Conservation (phyloP, 2,329 filamentous ascomycete genomes). For the Onygena corvina region DNA sequence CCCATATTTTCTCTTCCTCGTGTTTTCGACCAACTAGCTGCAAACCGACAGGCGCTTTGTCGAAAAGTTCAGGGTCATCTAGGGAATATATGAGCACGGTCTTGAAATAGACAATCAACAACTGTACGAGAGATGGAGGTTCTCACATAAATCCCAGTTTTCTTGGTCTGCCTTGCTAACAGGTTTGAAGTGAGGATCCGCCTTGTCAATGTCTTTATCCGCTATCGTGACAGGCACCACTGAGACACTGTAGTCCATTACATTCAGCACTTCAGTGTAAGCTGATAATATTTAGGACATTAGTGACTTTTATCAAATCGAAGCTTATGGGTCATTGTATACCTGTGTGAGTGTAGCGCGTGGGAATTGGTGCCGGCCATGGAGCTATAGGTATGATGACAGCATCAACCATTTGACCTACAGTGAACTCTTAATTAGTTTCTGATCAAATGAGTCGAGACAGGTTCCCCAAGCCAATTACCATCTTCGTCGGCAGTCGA, state of each 20-base stretch:
- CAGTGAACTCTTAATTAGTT: constrained; percentile 26
- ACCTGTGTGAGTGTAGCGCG: constrained; percentile 32
- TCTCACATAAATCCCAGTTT: neutral
- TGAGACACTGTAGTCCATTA: constrained; percentile 45
- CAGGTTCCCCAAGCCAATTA: neutral
- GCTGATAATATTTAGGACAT: constrained; percentile 21
- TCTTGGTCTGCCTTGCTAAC: neutral
- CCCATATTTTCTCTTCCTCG: constrained; percentile 40
- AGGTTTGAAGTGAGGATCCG: constrained; percentile 6
- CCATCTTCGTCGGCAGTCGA: constrained; percentile 31
- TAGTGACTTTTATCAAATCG: neutral
- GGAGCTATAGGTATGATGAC: constrained; percentile 35
- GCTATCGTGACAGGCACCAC: constrained; percentile 46
- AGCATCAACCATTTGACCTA: constrained; percentile 43
- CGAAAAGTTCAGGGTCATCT: constrained; percentile 40
- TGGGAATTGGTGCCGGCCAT: constrained; percentile 31
- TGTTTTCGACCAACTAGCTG: constrained; percentile 40
- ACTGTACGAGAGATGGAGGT: neutral
- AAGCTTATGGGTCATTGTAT: neutral
- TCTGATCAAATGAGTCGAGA: neutral
- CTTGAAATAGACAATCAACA: no score
- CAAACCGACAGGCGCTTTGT: constrained; percentile 39
- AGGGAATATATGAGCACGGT: neutral
- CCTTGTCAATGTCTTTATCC: constrained; percentile 41
- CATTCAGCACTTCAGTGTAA: constrained; percentile 40